Conservation (phyloP, 2,329 filamentous ascomycete genomes). For the Colletotrichum cuscutae region DNA sequence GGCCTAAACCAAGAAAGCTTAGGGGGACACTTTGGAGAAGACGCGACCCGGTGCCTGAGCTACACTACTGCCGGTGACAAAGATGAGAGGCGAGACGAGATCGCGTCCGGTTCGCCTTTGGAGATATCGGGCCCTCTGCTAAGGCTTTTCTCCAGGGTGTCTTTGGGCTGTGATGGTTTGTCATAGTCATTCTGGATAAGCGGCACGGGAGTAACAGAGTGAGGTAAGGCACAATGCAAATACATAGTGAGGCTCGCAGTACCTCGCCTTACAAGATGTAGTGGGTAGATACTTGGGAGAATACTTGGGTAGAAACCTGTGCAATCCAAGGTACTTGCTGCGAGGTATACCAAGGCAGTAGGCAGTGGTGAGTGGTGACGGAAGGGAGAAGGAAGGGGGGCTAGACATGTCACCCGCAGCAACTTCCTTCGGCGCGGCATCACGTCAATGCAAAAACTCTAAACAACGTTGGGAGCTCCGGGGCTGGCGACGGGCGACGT, state of each 20-base stretch:
- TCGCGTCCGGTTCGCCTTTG: background rate
- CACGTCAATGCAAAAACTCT: constrained; percentile 32
- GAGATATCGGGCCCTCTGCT: background rate
- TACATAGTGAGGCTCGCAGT: background rate
- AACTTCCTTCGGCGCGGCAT: background rate
- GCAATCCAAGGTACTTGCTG: too few relatives aligned
- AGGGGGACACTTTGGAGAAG: background rate
- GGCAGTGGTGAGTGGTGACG: background rate
- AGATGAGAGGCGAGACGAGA: background rate
- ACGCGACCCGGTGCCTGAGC: background rate
- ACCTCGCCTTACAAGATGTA: background rate
- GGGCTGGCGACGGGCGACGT: background rate
- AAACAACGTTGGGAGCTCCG: background rate
- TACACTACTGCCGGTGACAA: background rate
- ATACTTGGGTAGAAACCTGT: constrained; percentile 1
- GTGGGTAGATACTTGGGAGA: background rate
- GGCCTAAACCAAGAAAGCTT: background rate
- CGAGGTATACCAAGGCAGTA: too few relatives aligned
- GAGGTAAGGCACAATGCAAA: background rate
- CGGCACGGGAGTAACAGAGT: background rate
- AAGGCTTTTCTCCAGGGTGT: background rate
- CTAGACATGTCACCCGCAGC: constrained; percentile 8
- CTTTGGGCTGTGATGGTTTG: background rate
- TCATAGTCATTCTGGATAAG: background rate
- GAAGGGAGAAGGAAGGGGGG: background rate